Base-by-base conservation (phyloP, 2,329 filamentous ascomycete species). In the Colletotrichum euphorbiae region DNA sequence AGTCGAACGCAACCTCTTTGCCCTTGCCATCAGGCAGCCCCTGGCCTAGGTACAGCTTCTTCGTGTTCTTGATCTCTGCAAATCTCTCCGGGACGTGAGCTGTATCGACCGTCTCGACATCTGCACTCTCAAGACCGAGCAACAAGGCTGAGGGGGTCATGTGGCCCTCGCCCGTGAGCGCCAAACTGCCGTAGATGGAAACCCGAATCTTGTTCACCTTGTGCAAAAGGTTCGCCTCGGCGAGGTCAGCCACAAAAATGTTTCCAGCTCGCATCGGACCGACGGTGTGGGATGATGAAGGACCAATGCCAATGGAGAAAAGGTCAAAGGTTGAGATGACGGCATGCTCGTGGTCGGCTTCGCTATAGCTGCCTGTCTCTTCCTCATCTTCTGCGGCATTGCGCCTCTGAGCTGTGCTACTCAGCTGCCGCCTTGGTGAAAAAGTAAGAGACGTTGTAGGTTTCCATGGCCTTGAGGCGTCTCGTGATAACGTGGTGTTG, bases 251-350 rank as follows among this genome's bases (percentile, higher is more conserved):
- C 21, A 85, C 79, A 69, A 85, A 85, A 71, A 85, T 85, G 71
- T 83, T 84, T 38, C 83, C 83, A 6, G 83, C 83, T 17, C 83
- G 81, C 83, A 85, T 85, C 17, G 83, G 83, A 1, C 83, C 83
- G 24, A 85, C 83, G 0, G 83, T 85, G 73, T 85, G 83, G 11
- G 83, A 85, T 2, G 83, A 85, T 0, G 83, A 85, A 11, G 83
- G 83, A 0, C 83, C 83, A 70, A 85, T 84, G 71, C 83, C 83
- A 59, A 85, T 84, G 36, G 82, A 84, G 74, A 85, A 85, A 38
- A 85, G 77, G 72, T 85, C 83, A 69, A 85, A 85, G 0, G 83
- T 82, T 2, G 83, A 85, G 64, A 85, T 85, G 72, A 85, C 83
- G 66, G 83, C 83, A 71, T 85, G 83, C 71, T 85, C 83, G 52